Base-by-base conservation (phyloP, 495 filamentous ascomycete species). In the Tuber umbilicatum region DNA sequence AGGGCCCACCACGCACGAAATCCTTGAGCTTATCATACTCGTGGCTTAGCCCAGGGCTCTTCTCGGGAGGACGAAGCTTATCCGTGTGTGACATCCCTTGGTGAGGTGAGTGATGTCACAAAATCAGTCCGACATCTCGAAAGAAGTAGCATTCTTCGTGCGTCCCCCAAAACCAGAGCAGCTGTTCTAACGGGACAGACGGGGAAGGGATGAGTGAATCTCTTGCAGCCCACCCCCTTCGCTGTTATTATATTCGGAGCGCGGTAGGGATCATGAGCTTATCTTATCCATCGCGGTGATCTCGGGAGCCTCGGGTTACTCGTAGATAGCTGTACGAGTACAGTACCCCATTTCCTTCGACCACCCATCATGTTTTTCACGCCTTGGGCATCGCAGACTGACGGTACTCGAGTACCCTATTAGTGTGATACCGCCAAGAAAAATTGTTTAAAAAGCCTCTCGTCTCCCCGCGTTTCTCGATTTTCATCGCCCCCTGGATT, bases 1-100 rank as follows among this genome's bases (percentile, higher is more conserved):
- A 78, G 39, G 50, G 16, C 1, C 35, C 68, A 74, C 76, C 76
- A 78, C 76, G 76, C 76, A 78, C 69, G 50, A 72, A n/a, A 76
- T 74, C 75, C 75, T 68, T 76, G 72, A 50, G 71, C 75, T 47
- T 21, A 45, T 19, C 21, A 10, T 10, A n/a, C 47, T n/a, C 6
- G 7, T 73, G 64, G 38, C n/a, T 68, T n/a, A 37, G 31, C 19
- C 17, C 38, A 47, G 43, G 43, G 72, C 70, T 68, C 75, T 74
- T 76, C 71, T 76, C 75, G 69, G 69, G 68, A 47, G 31, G 55
- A 35, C 7, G 55, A 17, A 64, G 27, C 55, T 35, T 31, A 16
- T 31, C 55, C 12, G 17, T 64, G 55, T 31, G 55, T 31, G 55
- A 31, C 17, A 16, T 64, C 27, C 55, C 27, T 64, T 64, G 27